phyloP scores from a whole-genome alignment of 306 rosid genomes.

The Lupinus albus region DNA sequence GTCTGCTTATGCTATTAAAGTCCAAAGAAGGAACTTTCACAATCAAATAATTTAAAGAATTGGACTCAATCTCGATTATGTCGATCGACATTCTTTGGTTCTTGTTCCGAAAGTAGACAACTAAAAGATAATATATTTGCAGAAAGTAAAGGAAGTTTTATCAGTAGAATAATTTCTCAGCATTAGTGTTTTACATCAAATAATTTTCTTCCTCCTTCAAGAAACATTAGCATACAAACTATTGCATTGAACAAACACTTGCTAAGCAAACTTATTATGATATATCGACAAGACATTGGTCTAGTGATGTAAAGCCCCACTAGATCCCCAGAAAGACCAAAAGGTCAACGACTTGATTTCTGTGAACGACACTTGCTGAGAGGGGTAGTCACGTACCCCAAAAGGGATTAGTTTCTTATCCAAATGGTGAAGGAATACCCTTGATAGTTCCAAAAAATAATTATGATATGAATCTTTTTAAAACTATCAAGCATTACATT shows the following conservation, averaged over 20 bases:
- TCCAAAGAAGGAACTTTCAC: constrained; percentile 13
- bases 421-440: too few species aligned
- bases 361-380: too few species aligned
- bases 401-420: too few species aligned
- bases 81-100: background rate
- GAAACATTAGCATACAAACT: too few species aligned
- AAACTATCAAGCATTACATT: background rate
- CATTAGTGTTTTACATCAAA: background rate
- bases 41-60: background rate
- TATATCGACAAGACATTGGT: too few species aligned
- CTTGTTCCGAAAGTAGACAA: background rate
- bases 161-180: background rate
- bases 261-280: background rate
- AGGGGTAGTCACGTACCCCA: too few species aligned
- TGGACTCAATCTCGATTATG: background rate
- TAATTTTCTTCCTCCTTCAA: too few species aligned
- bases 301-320: too few species aligned
- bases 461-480: background rate
- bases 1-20: background rate
- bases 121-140: background rate
- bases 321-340: too few species aligned
- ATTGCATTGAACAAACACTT: too few species aligned
- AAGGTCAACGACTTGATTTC: too few species aligned
- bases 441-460: too few species aligned
- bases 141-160: background rate